Base-by-base conservation (phyloP, 371 early-diverging fungal species). In the Mucor velutinosus region DNA sequence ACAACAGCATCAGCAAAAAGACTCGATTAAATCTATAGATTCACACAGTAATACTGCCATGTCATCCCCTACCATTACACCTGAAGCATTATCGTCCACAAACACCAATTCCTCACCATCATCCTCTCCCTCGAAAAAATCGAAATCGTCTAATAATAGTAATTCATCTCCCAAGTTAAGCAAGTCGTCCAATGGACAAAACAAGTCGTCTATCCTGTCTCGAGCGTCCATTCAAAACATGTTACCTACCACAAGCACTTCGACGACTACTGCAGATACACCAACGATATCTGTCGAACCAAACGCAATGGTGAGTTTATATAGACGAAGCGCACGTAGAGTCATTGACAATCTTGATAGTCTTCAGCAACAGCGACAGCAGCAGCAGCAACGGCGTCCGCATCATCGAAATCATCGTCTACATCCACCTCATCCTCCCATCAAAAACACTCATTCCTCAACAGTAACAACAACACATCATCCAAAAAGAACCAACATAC, bases 171-270 rank as follows among this genome's bases (percentile, higher is more conserved):
- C 35, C 21, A 45, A 14, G 5, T 17, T 15, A 0, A 62, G 49
- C n/a, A 49, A 49, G 12, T 33, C 49, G n/a, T 21, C 53, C 2
- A 64, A 7, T n/a, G 33, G 29, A 19, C 47, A 64, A 23, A 60
- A 25, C 19, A 62, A 67, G 45, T 10, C 69, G 17, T 69, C 68
- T 23, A 57, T 72, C n/a, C 15, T 69, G 43, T 72, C 73, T 37
- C 73, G 69, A 58, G 68, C 72, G 10, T 62, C 65, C 4, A 41
- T 72, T 51, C 73, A 72, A 45, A 68, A 55, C 21, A 68, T 71
- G 30, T 35, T 71, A n/a, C 71, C 71, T 12, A 37, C 70, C 21
- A 55, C 63, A 7, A 51, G 51, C 51, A 25, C 53, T 12, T 25
- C 53, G 6, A 27, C 53, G 14, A 53, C 53, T 3, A 63, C 64